Evolutionary conservation across 495 filamentous ascomycete genomes (phyloP).

Genomic region (Daldinia childiae): DNA sequence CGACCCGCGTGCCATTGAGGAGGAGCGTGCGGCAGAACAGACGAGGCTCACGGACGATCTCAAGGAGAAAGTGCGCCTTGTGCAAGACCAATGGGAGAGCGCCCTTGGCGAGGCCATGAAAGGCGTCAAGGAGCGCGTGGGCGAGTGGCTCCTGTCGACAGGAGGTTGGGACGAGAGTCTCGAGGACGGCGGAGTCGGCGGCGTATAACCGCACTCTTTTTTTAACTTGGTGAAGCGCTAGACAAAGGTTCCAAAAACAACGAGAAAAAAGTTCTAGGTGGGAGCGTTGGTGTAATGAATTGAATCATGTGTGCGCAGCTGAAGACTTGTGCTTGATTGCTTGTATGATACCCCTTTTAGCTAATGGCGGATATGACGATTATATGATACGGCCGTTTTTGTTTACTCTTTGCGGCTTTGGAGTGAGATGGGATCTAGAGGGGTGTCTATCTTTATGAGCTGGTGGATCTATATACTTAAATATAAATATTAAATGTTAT

Average conservation of each 20-base stretch:
- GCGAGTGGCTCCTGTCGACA: slow-evolving; percentile 69
- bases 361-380: slow-evolving; percentile 16
- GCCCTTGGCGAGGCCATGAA: slow-evolving; percentile 62
- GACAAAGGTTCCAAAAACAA: not conserved
- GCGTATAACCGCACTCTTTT: slow-evolving; percentile 36
- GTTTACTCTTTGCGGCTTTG: not conserved
- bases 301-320: not conserved
- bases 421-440: not conserved
- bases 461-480: not conserved
- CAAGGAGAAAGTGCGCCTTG: slow-evolving; percentile 87
- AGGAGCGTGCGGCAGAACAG: slow-evolving; percentile 71
- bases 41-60: slow-evolving; percentile 79
- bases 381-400: slow-evolving; percentile 1
- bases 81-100: slow-evolving; percentile 84
- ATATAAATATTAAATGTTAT: not conserved
- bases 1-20: slow-evolving; percentile 67
- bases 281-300: not conserved
- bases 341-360: slow-evolving; percentile 38
- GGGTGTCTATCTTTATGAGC: not conserved
- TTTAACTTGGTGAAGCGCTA: not conserved
- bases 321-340: not conserved
- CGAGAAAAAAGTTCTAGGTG: not conserved
- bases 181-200: slow-evolving; percentile 59
- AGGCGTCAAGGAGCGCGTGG: slow-evolving; percentile 65
- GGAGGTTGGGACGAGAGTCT: slow-evolving; percentile 79